phyloP scores from a whole-genome alignment of 495 filamentous ascomycete species.

The Aspergillus sparsus region DNA sequence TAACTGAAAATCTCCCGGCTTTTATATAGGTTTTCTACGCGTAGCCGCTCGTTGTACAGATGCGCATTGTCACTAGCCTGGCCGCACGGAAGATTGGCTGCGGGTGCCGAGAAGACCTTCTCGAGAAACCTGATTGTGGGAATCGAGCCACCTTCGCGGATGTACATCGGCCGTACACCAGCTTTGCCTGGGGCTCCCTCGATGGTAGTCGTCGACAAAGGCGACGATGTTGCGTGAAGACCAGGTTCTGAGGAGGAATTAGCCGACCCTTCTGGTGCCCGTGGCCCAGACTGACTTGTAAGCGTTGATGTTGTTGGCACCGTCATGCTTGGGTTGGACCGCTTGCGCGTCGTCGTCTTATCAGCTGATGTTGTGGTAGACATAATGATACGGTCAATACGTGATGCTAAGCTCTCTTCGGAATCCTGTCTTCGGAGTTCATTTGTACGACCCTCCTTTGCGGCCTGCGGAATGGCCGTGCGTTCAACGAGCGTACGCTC shows the following conservation, averaged over 20 bases:
- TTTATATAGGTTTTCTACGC: constrained; percentile 85
- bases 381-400: constrained; percentile 49
- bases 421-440: constrained; percentile 42
- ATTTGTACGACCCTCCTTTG: constrained; percentile 16
- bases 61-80: constrained; percentile 94
- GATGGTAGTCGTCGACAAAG: background rate
- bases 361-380: constrained; percentile 43
- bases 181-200: constrained; percentile 12
- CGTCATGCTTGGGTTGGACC: constrained; percentile 39
- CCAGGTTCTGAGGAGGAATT: constrained; percentile 8
- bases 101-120: constrained; percentile 89
- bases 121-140: constrained; percentile 91
- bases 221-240: background rate
- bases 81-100: constrained; percentile 91
- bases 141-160: constrained; percentile 93
- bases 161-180: constrained; percentile 65
- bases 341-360: constrained; percentile 40
- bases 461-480: constrained; percentile 15
- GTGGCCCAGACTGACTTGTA: constrained; percentile 33
- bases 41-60: constrained; percentile 89
- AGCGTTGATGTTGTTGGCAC: constrained; percentile 62
- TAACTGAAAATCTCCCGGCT: constrained; percentile 86
- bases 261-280: background rate
- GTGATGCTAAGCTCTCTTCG: constrained; percentile 47
- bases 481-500: constrained; percentile 19